Evolutionary conservation across 1,284 basidiomycete genomes (phyloP), one percentile per base, ranked within the genome.

Genomic region (Puccinia polysora): DNA sequence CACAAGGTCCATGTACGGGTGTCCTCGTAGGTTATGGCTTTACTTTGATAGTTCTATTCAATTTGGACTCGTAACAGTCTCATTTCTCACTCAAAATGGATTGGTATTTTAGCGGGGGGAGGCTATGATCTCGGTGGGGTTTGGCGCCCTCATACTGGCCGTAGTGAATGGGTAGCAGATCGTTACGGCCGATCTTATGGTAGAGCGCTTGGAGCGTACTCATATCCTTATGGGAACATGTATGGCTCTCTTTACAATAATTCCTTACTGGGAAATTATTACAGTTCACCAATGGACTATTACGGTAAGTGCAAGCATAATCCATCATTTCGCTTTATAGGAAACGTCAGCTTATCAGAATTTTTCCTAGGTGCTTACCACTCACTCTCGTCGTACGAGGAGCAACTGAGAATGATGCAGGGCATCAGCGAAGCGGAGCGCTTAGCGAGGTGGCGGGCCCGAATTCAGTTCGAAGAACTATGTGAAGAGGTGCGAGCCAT

Each of bases 401-500:
- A 69, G 20, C 55, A 69, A 49, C 59, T 69, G 47, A 30, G 67
- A 20, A 7, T 69, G 67, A 56, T 67, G 52, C 36, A 50, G 36
- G 45, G 53, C 6, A 59, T 69, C 18, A 59, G 38, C 50, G 40
- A 58, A 49, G 67, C 55, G 15, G 67, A 69, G 45, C 23, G 55
- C 14, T 45, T 69, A 25, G 67, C 67, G n/a, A 45, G 67, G 23
- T 69, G 67, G 67, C 38, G 59, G 28, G 53, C 50, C 34, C 25
- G 67, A 40, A 55, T 69, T 32, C 67, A 60, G 34, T 69, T 69
- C 23, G 67, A 69, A 50, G 67, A 69, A 30, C 55, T 69, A 23
- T 58, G 40, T 50, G 55, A 69, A 60, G 67, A 69, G 56, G 67
- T 69, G 18, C 47, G 28, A 36, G 32, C 10, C 40, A 34, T 18